Evolutionary conservation across 345 rosid species (phyloP), one percentile per base, ranked within the genome.

Genomic region (Brassica nigra): DNA sequence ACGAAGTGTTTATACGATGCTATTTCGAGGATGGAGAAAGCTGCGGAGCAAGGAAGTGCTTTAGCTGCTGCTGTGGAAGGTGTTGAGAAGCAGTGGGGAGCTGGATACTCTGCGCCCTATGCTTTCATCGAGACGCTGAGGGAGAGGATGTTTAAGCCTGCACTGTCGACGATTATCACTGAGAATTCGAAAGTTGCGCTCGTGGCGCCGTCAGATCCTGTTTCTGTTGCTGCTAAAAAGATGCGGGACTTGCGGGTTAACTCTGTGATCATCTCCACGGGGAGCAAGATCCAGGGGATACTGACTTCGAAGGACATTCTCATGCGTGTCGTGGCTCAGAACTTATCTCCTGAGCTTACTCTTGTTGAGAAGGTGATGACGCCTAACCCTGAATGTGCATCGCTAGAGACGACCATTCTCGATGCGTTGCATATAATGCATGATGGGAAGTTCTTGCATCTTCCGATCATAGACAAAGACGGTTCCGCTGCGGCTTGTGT

Each of bases 31-130:
- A 89, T 93, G 99, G 99, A 96, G 85, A 96, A 93, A 89, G 97
- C 95, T 69, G 98, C 95, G 14, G 99, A 96, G 86, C 95, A 93
- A 78, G 97, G 99, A 6, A 96, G 90, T 83, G 97, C 98, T 18
- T 91, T 96, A 75, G 97, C 98, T 57, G 93, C 97, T 81, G 97
- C 98, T 36, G 99, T 91, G 34, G 99, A 96, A 88, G 99, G 99
- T 71, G 98, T 93, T 36, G 99, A 96, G 82, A 97, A 91, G 76
- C 97, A 96, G 49, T 87, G 89, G 90, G 98, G 98, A 81, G 88
- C 70, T 81, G 87, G 90, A 54, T 88, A 84, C 76, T 76, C 98
- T 68, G 99, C 91, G 14, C 94, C 97, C 7, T 82, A 84, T 81
- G 89, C 95, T 57, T 96, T 96, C 74, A 89, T 96, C 33, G 98